Conservation (phyloP, 2,329 filamentous ascomycete genomes). For the Penicillium corylophilum region DNA sequence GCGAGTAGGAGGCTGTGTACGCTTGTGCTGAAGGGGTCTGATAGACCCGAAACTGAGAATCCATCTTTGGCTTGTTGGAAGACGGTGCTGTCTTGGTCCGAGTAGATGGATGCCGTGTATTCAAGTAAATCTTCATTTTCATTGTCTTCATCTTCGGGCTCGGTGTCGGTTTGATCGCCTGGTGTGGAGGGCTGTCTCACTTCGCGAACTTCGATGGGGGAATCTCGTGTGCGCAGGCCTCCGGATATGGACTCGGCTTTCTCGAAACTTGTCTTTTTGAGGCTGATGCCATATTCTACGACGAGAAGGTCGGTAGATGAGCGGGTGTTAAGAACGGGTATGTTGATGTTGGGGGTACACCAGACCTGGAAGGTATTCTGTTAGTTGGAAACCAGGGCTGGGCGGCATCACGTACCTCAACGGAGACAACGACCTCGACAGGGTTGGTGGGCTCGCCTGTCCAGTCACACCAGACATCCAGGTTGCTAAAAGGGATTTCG, state of each 20-base stretch:
- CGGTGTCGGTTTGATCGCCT: neutral
- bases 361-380: conserved; percentile 19
- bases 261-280: neutral
- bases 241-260: neutral
- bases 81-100: neutral
- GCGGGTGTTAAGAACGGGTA: conserved; percentile 24
- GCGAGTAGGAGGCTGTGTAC: neutral
- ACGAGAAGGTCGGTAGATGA: neutral
- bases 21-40: neutral
- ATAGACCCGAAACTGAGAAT: neutral
- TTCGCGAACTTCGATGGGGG: neutral
- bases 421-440: conserved; percentile 25
- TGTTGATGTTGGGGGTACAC: conserved; percentile 20
- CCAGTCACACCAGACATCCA: conserved; percentile 35
- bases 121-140: neutral
- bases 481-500: conserved; percentile 23
- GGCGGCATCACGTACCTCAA: conserved; percentile 29
- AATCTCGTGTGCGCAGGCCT: neutral
- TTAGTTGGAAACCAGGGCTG: neutral
- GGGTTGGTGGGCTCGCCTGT: conserved; percentile 24
- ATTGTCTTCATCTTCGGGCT: too few relatives aligned
- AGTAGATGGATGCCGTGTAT: neutral
- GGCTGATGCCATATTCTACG: neutral
- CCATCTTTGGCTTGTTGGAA: neutral
- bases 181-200: neutral